phyloP scores from a whole-genome alignment of 345 rosid species.

The Acer campestre region DNA sequence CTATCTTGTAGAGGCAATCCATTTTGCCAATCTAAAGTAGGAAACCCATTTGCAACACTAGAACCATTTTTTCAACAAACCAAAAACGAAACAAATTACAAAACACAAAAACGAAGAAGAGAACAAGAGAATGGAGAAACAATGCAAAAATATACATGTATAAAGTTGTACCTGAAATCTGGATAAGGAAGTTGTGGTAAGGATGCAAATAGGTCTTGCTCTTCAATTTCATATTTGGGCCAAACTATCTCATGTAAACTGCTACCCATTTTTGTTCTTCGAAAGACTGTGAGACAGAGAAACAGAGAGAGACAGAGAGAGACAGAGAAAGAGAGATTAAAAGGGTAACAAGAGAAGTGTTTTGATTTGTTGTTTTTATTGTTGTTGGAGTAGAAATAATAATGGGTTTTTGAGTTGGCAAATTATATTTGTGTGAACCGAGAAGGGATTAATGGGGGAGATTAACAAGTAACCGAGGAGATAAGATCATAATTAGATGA shows the following conservation, averaged over 20 bases:
- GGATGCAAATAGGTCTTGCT: slow-evolving; percentile 31
- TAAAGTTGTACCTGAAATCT: slow-evolving; percentile 28
- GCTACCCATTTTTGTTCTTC: not conserved
- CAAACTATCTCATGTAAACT: not conserved
- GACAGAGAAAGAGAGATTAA: not conserved
- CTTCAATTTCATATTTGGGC: slow-evolving; percentile 19
- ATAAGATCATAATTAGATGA: not conserved
- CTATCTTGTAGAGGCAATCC: slow-evolving; percentile 28
- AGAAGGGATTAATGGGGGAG: not conserved
- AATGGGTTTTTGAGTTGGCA: no score
- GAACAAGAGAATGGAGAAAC: not conserved
- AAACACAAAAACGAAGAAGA: not conserved
- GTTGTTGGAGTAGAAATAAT: no score
- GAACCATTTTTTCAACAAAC: not conserved
- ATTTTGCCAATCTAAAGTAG: slow-evolving; percentile 27
- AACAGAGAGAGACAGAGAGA: not conserved
- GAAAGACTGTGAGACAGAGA: not conserved
- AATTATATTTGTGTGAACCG: not conserved
- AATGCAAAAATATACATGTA: not conserved
- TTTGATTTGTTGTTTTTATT: not conserved
- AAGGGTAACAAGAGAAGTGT: not conserved
- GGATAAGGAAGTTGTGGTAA: slow-evolving; percentile 18
- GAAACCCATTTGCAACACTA: slow-evolving; percentile 24
- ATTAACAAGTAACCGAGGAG: not conserved
- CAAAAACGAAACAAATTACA: not conserved